A percentile compares a stretch with the other conserved stretches of the same genome.
phyloP scores from a whole-genome alignment of 2,329 filamentous ascomycete genomes.

The Monosporascus sp. region DNA sequence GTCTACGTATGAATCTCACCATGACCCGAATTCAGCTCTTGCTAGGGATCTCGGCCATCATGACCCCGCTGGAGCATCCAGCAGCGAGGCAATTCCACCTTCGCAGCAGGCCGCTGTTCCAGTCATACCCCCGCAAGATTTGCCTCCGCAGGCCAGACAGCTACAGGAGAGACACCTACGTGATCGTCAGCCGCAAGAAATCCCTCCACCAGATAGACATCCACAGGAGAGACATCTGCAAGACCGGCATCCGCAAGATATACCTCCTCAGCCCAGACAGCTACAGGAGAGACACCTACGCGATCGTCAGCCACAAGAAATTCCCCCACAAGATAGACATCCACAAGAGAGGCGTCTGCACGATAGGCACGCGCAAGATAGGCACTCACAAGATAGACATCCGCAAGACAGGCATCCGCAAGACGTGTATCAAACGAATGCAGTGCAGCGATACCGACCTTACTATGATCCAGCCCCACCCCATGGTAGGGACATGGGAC shows the following conservation, averaged over 20 bases:
- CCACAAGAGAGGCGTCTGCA: no score
- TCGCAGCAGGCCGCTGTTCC: constrained; percentile 42
- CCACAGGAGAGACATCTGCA: neutral
- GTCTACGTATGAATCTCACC: constrained; percentile 86
- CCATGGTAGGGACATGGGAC: neutral
- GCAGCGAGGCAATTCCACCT: constrained; percentile 46
- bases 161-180: neutral
- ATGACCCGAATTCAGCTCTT: constrained; percentile 74
- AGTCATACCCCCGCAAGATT: constrained; percentile 10
- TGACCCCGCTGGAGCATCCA: constrained; percentile 39
- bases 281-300: neutral
- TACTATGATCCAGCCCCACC: constrained; percentile 10
- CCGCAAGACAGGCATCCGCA: neutral
- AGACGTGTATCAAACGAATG: neutral
- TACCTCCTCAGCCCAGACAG: no score
- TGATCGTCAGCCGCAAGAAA: no score
- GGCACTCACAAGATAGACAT: no score
- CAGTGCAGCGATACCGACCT: constrained; percentile 27
- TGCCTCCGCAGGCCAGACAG: no score
- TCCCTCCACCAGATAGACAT: neutral
- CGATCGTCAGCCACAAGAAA: neutral
- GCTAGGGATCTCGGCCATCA: constrained; percentile 64
- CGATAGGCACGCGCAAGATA: neutral
- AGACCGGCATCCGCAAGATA: neutral
- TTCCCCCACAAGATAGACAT: neutral